Base-by-base conservation (phyloP, 2,329 filamentous ascomycete species). In the Rutstroemia sp. region DNA sequence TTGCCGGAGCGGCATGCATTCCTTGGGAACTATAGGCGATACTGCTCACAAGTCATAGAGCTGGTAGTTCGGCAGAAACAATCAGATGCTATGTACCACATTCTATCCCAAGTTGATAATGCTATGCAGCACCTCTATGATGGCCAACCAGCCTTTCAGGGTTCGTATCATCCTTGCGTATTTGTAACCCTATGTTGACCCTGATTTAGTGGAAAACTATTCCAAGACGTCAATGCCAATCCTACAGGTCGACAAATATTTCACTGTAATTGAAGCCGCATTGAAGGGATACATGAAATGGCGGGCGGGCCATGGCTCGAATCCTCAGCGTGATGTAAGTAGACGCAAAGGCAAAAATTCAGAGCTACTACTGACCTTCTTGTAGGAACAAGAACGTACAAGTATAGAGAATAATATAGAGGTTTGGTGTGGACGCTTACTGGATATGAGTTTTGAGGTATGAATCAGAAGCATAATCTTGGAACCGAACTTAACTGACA, bases 1-100 rank as follows among this genome's bases (percentile, higher is more conserved):
- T 77, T 92, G 19, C 94, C 94, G 0, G 94, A 99, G 70, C 82
- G 91, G 23, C 94, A 99, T 72, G 90, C 91, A 1, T 99, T 99
- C 70, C 79, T 97, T 10, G 91, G 92, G 4, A 97, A 99, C 68
- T 99, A 99, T 71, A 81, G 94, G 41, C 82, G 94, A 58, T 97
- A 96, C 67, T 94, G 91, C 70, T 85, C 86, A 3, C 86, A 89
- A 58, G 82, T 96, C 25, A 90, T 99, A 55, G 92, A 97, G 71
- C 81, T 81, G 16, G 90, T 97, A 61, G 90, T 95, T 21, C 81
- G 88, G 62, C 81, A 88, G 63, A 88, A 90, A 64, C 84, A 92
- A 2, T 82, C 88, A 51, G 92, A 96, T 59, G 92, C 92, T 0
- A 85, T 97, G 62, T 82, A 85, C 42, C 89, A 96, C 71, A 92